These are phyloP conservation scores for Pichia sp. DNA, from an alignment of 1,139 yeast species.

Conservation along the genomic window DNA sequence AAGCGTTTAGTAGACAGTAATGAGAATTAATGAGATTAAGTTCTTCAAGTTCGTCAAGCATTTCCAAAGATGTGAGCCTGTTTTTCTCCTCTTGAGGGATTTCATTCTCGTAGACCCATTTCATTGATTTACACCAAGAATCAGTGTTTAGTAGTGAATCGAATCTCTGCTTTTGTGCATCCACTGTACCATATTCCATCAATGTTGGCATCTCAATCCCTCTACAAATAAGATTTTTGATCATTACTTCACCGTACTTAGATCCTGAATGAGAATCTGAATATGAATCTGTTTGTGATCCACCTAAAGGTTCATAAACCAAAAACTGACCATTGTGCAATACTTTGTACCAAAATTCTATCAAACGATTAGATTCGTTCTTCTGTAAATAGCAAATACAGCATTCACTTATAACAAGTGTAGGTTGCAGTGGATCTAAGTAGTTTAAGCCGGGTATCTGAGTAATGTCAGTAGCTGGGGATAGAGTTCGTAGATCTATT, in stretches of 20 bases:
- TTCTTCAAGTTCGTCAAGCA: constrained; percentile 89
- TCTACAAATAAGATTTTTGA: constrained; percentile 56
- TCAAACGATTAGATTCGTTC: constrained; percentile 43
- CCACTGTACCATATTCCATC: constrained; percentile 42
- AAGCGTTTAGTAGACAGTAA: constrained; percentile 48
- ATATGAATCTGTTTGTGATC: constrained; percentile 30
- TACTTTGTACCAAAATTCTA: constrained; percentile 34
- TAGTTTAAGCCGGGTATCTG: constrained; percentile 2
- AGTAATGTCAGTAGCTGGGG: neutral
- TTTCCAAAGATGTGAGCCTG: constrained; percentile 58
- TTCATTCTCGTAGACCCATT: constrained; percentile 56
- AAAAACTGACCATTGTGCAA: constrained; percentile 37
- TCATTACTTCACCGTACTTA: constrained; percentile 77
- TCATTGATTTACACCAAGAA: constrained; percentile 46
- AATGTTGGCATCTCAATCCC: constrained; percentile 70
- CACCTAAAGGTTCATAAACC: constrained; percentile 81
- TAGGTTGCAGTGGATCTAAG: constrained; percentile 43
- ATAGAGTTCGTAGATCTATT: constrained; percentile 41
- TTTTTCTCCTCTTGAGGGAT: constrained; percentile 38
- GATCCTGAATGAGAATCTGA: constrained; percentile 3
- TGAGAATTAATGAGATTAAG: constrained; percentile 65
- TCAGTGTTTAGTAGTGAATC: constrained; percentile 10
- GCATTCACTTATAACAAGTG: constrained; percentile 79
- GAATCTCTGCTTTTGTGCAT: constrained; percentile 38
- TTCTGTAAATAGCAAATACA: constrained; percentile 76